These are phyloP conservation scores for Fomitiporia mediterranea DNA, from an alignment of 1,284 basidiomycete genomes.

Conservation along the genomic window DNA sequence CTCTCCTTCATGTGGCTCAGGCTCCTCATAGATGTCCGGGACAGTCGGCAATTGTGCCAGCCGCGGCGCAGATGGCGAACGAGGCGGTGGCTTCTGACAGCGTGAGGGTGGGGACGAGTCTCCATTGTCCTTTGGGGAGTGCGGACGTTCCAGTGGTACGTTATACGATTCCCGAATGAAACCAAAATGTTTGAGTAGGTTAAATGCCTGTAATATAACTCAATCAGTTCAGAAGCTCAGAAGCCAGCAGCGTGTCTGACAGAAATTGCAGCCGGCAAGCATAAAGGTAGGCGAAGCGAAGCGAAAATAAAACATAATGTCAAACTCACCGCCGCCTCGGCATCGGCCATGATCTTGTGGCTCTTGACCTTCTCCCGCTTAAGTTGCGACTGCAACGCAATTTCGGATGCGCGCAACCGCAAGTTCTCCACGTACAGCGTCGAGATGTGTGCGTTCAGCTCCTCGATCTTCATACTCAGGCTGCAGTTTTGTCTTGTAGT, in stretches of 20 bases:
- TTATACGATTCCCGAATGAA: constrained; percentile 58
- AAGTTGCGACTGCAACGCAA: constrained; percentile 65
- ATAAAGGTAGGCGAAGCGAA: too few relatives aligned
- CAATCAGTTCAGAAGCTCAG: too few relatives aligned
- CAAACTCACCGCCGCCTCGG: constrained; percentile 64
- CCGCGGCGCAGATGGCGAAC: constrained; percentile 13
- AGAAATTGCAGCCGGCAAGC: too few relatives aligned
- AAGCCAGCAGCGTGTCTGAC: too few relatives aligned
- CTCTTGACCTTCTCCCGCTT: constrained; percentile 76
- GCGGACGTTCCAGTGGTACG: constrained; percentile 29
- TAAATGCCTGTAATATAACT: constrained; percentile 43
- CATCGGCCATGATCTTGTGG: constrained; percentile 60
- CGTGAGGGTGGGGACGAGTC: constrained; percentile 36
- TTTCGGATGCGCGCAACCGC: constrained; percentile 71
- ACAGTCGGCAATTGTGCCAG: constrained; percentile 16
- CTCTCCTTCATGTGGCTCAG: constrained; percentile 13
- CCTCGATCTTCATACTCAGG: constrained; percentile 74
- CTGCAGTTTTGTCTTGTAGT: constrained; percentile 79
- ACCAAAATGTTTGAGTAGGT: constrained; percentile 60
- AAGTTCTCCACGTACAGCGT: constrained; percentile 76
- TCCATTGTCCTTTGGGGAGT: constrained; percentile 22
- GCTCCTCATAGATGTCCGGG: constrained; percentile 17
- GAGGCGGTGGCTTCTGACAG: constrained; percentile 41
- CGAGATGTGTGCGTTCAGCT: constrained; percentile 75
- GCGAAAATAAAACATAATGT: background rate